Percentiles rank a stretch among this genome's conserved stretches.
phyloP scores from a whole-genome alignment of 1,284 basidiomycete species.

The Rhodofomes roseus region DNA sequence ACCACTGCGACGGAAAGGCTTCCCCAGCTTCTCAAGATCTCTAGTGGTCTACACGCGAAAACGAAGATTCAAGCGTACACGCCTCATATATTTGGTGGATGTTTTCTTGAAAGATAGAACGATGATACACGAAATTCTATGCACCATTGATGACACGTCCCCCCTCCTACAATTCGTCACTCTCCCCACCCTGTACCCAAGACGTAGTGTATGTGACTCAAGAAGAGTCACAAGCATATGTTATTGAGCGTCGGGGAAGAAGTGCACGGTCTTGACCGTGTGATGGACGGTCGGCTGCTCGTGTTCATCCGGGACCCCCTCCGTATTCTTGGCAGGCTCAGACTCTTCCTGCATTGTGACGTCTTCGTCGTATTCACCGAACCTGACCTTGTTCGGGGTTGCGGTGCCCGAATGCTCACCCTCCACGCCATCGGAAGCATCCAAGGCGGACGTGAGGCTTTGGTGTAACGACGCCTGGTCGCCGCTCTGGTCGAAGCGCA shows the following conservation, averaged over 20 bases:
- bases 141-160: too few species aligned
- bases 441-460: background rate
- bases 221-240: conserved; percentile 25
- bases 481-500: conserved; percentile 2
- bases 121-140: too few species aligned
- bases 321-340: background rate
- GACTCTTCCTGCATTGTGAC: background rate
- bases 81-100: background rate
- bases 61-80: background rate
- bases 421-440: background rate
- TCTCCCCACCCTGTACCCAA: background rate
- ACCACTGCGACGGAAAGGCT: too few species aligned
- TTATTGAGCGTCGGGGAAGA: conserved; percentile 36
- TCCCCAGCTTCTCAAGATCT: too few species aligned
- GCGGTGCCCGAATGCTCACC: background rate
- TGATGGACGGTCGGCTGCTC: background rate
- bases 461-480: background rate
- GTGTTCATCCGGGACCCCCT: background rate
- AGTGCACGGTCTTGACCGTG: conserved; percentile 20
- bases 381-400: background rate
- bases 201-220: conserved; percentile 8
- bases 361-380: background rate
- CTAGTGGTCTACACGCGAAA: too few species aligned
- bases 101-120: too few species aligned
- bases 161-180: background rate